These are phyloP conservation scores for Lindgomyces ingoldianus DNA, from an alignment of 495 filamentous ascomycete genomes.

Conservation along the genomic window DNA sequence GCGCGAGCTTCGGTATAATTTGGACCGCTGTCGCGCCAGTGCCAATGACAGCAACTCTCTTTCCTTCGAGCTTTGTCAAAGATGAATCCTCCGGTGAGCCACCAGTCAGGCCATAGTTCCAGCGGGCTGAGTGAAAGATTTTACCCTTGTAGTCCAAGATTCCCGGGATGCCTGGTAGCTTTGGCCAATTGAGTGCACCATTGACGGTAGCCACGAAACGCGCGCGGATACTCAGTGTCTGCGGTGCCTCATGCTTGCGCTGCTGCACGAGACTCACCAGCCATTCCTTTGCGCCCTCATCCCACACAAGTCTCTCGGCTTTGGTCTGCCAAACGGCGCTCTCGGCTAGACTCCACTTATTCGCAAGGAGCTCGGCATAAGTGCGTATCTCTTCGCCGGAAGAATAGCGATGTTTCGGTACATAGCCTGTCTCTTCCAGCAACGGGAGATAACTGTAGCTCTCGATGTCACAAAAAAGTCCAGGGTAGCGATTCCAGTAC, in stretches of 20 bases:
- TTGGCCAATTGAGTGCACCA: slow-evolving; percentile 50
- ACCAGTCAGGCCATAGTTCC: slow-evolving; percentile 59
- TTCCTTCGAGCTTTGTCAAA: slow-evolving; percentile 52
- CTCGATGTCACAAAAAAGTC: not conserved
- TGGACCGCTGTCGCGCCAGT: slow-evolving; percentile 61
- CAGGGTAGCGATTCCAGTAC: not conserved
- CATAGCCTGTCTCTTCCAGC: not conserved
- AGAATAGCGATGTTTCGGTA: not conserved
- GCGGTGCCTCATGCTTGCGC: slow-evolving; percentile 32
- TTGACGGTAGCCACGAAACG: slow-evolving; percentile 46
- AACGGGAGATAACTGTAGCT: not conserved
- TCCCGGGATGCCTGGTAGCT: slow-evolving; percentile 50
- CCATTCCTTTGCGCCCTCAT: slow-evolving; percentile 50
- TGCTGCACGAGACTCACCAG: slow-evolving; percentile 42
- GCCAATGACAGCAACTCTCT: slow-evolving; percentile 56
- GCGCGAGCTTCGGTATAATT: slow-evolving; percentile 53
- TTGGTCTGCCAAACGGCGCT: not conserved
- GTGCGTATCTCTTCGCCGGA: not conserved
- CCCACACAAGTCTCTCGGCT: slow-evolving; percentile 41
- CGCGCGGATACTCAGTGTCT: slow-evolving; percentile 40
- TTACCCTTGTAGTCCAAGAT: slow-evolving; percentile 51
- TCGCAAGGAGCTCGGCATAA: not conserved
- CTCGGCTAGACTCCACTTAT: not conserved
- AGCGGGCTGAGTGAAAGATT: slow-evolving; percentile 56
- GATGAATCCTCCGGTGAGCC: slow-evolving; percentile 54